phyloP scores from a whole-genome alignment of 169 alveolate genomes.

The Neospora caninum region DNA sequence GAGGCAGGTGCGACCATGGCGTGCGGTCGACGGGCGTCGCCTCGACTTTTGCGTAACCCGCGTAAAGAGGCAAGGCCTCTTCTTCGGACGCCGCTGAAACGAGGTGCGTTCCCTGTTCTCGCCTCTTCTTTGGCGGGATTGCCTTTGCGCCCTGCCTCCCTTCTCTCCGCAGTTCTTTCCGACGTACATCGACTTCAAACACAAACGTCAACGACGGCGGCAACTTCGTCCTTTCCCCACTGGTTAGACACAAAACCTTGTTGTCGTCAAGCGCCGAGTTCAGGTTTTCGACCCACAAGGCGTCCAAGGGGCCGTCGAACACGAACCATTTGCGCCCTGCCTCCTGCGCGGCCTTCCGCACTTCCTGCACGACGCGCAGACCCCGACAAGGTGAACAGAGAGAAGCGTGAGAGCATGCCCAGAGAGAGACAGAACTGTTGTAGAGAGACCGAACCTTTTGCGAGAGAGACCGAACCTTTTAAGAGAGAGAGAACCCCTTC shows the following conservation, averaged over 20 bases:
- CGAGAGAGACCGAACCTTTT: too few relatives aligned
- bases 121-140: too few relatives aligned
- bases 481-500: too few relatives aligned
- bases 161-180: too few relatives aligned
- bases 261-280: slow-evolving; percentile 96
- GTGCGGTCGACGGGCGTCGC: too few relatives aligned
- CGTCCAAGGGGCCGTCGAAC: slow-evolving; percentile 97
- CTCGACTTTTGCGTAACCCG: too few relatives aligned
- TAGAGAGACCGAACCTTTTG: too few relatives aligned
- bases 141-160: too few relatives aligned
- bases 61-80: too few relatives aligned
- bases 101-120: too few relatives aligned
- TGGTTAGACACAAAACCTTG: slow-evolving; percentile 90
- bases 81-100: too few relatives aligned
- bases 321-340: slow-evolving; percentile 85
- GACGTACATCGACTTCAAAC: slow-evolving; percentile 86
- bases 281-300: slow-evolving; percentile 96
- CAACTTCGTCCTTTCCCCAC: slow-evolving; percentile 92
- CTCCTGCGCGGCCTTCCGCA: not conserved
- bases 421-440: not conserved
- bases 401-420: not conserved
- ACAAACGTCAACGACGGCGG: slow-evolving; percentile 90
- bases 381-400: not conserved
- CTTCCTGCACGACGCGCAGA: not conserved
- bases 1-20: too few relatives aligned